Evolutionary conservation across 768 basidiomycete species (phyloP).

Genomic region (Xerocomellus intermedius): DNA sequence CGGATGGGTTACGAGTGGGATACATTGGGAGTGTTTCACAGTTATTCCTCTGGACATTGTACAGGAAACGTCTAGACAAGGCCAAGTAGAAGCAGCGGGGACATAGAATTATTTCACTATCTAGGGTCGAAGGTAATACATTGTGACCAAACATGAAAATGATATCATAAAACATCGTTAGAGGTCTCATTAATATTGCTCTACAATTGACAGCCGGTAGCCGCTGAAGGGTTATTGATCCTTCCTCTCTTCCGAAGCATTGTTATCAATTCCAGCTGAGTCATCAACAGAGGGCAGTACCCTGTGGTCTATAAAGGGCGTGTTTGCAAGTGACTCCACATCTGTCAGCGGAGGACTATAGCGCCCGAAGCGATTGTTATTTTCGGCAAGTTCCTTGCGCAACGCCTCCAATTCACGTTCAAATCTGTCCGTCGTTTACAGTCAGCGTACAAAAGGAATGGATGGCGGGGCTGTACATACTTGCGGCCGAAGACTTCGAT

Average conservation of each 20-base stretch:
- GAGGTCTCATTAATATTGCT: conserved; percentile 3
- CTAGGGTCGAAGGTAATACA: conserved; percentile 6
- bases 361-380: conserved; percentile 49
- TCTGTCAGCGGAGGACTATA: conserved; percentile 54
- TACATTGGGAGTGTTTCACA: conserved; percentile 52
- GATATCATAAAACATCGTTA: conserved; percentile 21
- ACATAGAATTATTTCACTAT: conserved; percentile 5
- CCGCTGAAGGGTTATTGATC: conserved; percentile 22
- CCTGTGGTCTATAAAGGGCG: conserved; percentile 29
- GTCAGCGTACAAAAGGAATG: conserved; percentile 2
- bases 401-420: conserved; percentile 89
- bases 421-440: conserved; percentile 52
- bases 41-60: conserved; percentile 4
- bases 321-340: conserved; percentile 37
- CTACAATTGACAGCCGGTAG: background rate
- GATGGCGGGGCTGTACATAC: conserved; percentile 46
- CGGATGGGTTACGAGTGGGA: conserved; percentile 62
- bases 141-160: conserved; percentile 5
- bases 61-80: background rate
- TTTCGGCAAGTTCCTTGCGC: conserved; percentile 85
- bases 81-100: background rate
- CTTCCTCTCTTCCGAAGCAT: conserved; percentile 25
- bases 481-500: conserved; percentile 97
- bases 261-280: conserved; percentile 13
- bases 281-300: conserved; percentile 22